phyloP scores from a whole-genome alignment of 352 stramenopile species.

The Globisporangium viniferum region DNA sequence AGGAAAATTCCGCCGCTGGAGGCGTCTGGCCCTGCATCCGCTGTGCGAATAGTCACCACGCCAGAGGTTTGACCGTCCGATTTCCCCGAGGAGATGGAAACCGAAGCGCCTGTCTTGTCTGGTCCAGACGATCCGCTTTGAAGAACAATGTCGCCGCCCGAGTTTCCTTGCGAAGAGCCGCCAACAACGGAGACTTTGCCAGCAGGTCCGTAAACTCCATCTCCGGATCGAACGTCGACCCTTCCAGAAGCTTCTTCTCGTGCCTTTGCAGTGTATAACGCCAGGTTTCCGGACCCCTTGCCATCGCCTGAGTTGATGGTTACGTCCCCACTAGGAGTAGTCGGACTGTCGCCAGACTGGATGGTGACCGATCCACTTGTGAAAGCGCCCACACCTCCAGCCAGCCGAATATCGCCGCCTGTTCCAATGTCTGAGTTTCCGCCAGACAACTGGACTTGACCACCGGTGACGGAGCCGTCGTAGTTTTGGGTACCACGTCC shows the following conservation, averaged over 20 bases:
- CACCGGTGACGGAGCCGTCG: constrained; percentile 76
- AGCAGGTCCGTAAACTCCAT: constrained; percentile 24
- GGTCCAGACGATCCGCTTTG: constrained; percentile 33
- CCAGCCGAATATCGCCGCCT: constrained; percentile 55
- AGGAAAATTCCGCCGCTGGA: constrained; percentile 55
- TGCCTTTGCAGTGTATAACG: constrained; percentile 28
- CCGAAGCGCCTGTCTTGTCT: constrained; percentile 34
- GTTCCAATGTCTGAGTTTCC: constrained; percentile 60
- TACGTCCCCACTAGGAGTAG: constrained; percentile 50
- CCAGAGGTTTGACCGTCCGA: constrained; percentile 45
- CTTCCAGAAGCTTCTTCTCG: constrained; percentile 27
- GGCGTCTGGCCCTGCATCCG: constrained; percentile 22
- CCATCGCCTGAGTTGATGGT: constrained; percentile 27
- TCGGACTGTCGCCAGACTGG: constrained; percentile 33
- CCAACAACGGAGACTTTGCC: constrained; percentile 29
- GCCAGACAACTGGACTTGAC: constrained; percentile 58
- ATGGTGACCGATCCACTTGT: constrained; percentile 56
- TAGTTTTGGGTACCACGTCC: constrained; percentile 60
- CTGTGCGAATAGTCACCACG: constrained; percentile 35
- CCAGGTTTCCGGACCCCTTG: constrained; percentile 20
- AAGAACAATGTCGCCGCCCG: constrained; percentile 36
- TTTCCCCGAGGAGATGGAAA: constrained; percentile 40
- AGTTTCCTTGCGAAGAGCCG: constrained; percentile 29
- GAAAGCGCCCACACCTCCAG: constrained; percentile 34
- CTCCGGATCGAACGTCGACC: constrained; percentile 41